phyloP scores from a whole-genome alignment of 2,329 filamentous ascomycete species.

The Paecilomyces sp. region DNA sequence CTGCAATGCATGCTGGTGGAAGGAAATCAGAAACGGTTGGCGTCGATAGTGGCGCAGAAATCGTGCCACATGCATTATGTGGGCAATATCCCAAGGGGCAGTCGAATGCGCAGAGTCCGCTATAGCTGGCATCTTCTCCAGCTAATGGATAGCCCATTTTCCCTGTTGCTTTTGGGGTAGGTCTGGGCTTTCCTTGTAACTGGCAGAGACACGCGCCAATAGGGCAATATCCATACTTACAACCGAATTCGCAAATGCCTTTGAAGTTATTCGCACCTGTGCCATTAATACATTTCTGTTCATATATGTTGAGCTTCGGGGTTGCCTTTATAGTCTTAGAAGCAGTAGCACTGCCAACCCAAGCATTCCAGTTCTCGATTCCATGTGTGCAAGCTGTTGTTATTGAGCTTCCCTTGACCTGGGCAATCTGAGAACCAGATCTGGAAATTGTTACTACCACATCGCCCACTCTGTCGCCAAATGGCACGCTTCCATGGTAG shows the following conservation, averaged over 20 bases:
- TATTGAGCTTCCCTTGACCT: neutral
- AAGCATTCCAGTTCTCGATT: neutral
- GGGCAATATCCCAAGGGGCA: constrained; percentile 11
- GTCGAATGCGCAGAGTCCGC: constrained; percentile 7
- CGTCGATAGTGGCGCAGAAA: constrained; percentile 1
- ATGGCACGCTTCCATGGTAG: neutral
- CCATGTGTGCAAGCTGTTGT: neutral
- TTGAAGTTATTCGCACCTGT: constrained; percentile 3
- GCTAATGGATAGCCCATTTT: constrained; percentile 10
- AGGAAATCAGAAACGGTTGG: neutral
- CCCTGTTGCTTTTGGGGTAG: constrained; percentile 2
- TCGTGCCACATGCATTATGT: neutral
- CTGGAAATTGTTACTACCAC: neutral
- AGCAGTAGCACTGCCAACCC: neutral
- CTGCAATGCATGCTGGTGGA: neutral
- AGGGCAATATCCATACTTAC: constrained; percentile 21
- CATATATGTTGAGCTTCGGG: constrained; percentile 1
- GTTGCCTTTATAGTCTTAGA: constrained; percentile 1
- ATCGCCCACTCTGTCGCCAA: neutral
- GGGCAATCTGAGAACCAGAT: neutral
- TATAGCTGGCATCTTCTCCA: constrained; percentile 10
- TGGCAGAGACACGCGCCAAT: constrained; percentile 15
- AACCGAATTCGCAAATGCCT: constrained; percentile 20
- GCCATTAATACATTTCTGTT: constrained; percentile 15
- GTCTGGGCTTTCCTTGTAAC: constrained; percentile 5